phyloP scores from a whole-genome alignment of 768 basidiomycete species.

The Gyrodon lividus region DNA sequence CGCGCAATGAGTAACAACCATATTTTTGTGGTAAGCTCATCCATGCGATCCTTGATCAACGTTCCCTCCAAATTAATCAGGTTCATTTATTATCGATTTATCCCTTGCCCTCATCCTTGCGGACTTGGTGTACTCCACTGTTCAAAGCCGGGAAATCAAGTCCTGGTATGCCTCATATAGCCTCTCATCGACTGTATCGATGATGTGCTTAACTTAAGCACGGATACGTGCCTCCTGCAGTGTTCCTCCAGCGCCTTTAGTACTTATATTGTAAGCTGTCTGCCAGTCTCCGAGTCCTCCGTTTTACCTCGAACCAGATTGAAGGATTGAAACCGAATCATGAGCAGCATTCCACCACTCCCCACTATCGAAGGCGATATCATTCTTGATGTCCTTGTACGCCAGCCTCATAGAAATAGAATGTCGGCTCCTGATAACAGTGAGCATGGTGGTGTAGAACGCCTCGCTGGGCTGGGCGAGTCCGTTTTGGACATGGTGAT shows the following conservation, averaged over 20 bases:
- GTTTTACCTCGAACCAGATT: not conserved
- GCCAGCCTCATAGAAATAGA: slow-evolving; percentile 38
- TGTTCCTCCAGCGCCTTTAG: not conserved
- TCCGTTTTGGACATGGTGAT: slow-evolving; percentile 52
- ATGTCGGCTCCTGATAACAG: slow-evolving; percentile 36
- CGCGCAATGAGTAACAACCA: not conserved
- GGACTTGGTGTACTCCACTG: not conserved
- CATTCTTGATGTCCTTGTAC: slow-evolving; percentile 58
- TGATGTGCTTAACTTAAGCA: not conserved
- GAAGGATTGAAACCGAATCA: slow-evolving; percentile 12
- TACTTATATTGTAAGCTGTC: not conserved
- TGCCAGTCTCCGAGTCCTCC: not conserved
- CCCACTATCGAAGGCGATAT: slow-evolving; percentile 59
- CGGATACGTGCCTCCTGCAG: not conserved
- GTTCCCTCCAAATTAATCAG: no score
- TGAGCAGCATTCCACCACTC: slow-evolving; percentile 43
- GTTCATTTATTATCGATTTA: not conserved
- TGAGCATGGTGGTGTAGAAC: slow-evolving; percentile 55
- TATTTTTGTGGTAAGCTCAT: not conserved
- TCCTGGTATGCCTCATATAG: not conserved
- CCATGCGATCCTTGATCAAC: not conserved
- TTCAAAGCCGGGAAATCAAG: not conserved
- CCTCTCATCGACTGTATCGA: not conserved
- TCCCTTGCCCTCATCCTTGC: not conserved
- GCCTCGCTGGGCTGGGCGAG: slow-evolving; percentile 58